Evolutionary conservation across 1,284 basidiomycete genomes (phyloP).

Genomic region (Bjerkandera adusta): DNA sequence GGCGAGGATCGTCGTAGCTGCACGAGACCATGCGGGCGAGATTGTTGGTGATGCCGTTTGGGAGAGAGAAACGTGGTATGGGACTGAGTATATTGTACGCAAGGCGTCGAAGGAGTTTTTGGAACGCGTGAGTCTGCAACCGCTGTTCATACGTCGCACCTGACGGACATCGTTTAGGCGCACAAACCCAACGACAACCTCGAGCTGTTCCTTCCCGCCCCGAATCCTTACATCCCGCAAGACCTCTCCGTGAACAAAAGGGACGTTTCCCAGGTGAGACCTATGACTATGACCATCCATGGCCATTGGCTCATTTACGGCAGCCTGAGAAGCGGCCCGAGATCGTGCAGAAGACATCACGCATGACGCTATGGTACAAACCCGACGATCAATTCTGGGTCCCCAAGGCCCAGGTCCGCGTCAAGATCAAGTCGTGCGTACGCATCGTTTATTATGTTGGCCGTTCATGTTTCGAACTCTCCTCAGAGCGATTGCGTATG

Average conservation of each 20-base stretch:
- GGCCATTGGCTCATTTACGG: not conserved
- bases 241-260: conserved; percentile 50
- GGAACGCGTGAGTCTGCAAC: conserved; percentile 31
- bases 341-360: conserved; percentile 18
- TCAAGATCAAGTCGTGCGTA: conserved; percentile 25
- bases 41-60: conserved; percentile 31
- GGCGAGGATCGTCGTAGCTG: conserved; percentile 41
- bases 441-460: not conserved
- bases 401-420: conserved; percentile 25
- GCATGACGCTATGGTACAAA: conserved; percentile 28
- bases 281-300: not conserved
- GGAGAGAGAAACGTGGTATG: conserved; percentile 50
- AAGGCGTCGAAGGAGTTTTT: conserved; percentile 41
- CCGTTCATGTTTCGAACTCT: not conserved
- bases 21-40: conserved; percentile 34
- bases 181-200: conserved; percentile 16
- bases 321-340: conserved; percentile 24
- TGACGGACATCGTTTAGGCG: conserved; percentile 32
- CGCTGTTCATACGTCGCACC: conserved; percentile 17
- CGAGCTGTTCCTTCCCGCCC: conserved; percentile 22
- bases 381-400: conserved; percentile 33
- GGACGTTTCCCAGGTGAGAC: conserved; percentile 39
- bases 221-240: conserved; percentile 57
- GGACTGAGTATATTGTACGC: conserved; percentile 48
- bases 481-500: conserved; percentile 24